A percentile compares a stretch with the other conserved stretches of the same genome.
Conservation (phyloP, 2,329 filamentous ascomycete genomes). For the Ophiocordyceps camponoti-saundersi region DNA sequence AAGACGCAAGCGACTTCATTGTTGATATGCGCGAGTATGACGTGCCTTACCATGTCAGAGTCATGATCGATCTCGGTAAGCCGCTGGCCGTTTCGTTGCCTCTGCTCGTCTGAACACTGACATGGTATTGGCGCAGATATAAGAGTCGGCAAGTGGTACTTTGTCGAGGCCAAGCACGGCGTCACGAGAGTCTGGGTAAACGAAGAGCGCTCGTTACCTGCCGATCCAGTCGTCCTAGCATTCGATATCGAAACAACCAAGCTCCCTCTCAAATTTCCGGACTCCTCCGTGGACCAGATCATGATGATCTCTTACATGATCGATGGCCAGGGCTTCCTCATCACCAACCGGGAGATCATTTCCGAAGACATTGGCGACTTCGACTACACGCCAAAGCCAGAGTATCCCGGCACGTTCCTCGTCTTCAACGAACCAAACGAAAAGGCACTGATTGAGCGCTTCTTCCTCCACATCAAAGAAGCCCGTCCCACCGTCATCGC, state of each 20-base stretch:
- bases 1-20: conserved; percentile 91
- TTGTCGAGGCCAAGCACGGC: conserved; percentile 85
- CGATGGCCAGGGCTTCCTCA: conserved; percentile 91
- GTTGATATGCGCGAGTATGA: conserved; percentile 98
- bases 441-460: conserved; percentile 71
- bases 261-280: conserved; percentile 87
- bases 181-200: conserved; percentile 68
- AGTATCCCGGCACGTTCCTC: conserved; percentile 89
- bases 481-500: conserved; percentile 90
- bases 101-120: background rate
- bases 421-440: conserved; percentile 98
- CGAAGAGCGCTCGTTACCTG: conserved; percentile 73
- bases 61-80: conserved; percentile 82
- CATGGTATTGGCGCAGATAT: conserved; percentile 45
- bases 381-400: conserved; percentile 92
- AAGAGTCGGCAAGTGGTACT: conserved; percentile 93
- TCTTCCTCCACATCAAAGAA: conserved; percentile 92
- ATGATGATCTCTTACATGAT: conserved; percentile 99
- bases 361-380: conserved; percentile 96
- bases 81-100: background rate
- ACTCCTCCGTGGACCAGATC: conserved; percentile 84
- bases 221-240: conserved; percentile 96
- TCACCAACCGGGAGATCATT: conserved; percentile 94
- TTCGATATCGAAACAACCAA: conserved; percentile 99
- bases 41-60: conserved; percentile 96